Base-by-base conservation (phyloP, 2,329 filamentous ascomycete species). In the Xylaria arbuscula region DNA sequence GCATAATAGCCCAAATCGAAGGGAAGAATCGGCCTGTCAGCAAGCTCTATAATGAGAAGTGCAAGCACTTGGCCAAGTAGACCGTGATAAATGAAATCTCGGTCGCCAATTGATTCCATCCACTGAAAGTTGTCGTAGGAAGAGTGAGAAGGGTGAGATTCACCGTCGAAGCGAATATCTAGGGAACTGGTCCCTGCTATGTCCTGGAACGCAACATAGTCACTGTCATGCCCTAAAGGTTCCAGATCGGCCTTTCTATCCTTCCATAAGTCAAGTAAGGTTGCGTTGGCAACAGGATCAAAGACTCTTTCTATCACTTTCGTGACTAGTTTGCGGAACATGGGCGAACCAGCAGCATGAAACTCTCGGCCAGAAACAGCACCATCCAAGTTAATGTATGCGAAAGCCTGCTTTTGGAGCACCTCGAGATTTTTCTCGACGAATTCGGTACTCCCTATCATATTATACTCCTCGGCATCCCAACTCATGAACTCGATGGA, bases 401-500 rank as follows among this genome's bases (percentile, higher is more conserved):
- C 94, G 71, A 93, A 89, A 0, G 88, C 95, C 74, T 96, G 87
- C 19, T 87, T 83, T 50, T 93, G 90, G 7, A 99, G 85, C 2
- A 83, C 79, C 0, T 94, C 89, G 34, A 93, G 84, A 73, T 95
- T 90, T 55, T 92, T 91, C 81, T 99, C 96, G 54, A 99, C 96
- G 76, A 92, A 95, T 79, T 99, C 96, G 1, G 96, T 98, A 11
- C 93, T 97, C 9, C 96, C 96, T 66, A 97, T 92, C 54, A 96
- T 83, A 80, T 98, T 98, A 83, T 97, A 98, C 80, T 95, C 93
- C 73, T 91, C 91, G 3, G 89, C 96, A 79, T 99, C 96, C 96
- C 96, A 99, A 40, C 93, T 97, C 76, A 94, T 94, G 79, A 99
- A 98, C 78, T 97, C 92, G 72, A 99, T 97, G 3, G 93, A 97